These are phyloP conservation scores for Dictyostelium discoideum DNA, from an alignment of 78 protist species.

Conservation along the genomic window dicty_2.7 NC_007089.4:2848001-2848500, in stretches of 20 bases:
- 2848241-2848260: neutral
- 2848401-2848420: neutral
- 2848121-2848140: neutral
- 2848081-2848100: neutral
- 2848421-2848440: neutral
- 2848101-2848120: neutral
- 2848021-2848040: neutral
- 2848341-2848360: neutral
- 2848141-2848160: neutral
- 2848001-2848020: neutral
- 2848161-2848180: neutral
- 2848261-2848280: neutral
- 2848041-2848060: neutral
- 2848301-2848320: neutral
- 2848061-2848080: neutral
- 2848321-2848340: neutral
- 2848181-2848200: neutral
- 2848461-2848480: conserved; percentile 4
- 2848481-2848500: neutral
- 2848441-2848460: neutral
- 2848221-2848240: neutral
- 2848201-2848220: neutral
- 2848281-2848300: neutral
- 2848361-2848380: neutral
- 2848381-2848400: neutral